These are phyloP conservation scores for Teratosphaeria gauchensis DNA, from an alignment of 2,329 filamentous ascomycete genomes.

Conservation along the genomic window DNA sequence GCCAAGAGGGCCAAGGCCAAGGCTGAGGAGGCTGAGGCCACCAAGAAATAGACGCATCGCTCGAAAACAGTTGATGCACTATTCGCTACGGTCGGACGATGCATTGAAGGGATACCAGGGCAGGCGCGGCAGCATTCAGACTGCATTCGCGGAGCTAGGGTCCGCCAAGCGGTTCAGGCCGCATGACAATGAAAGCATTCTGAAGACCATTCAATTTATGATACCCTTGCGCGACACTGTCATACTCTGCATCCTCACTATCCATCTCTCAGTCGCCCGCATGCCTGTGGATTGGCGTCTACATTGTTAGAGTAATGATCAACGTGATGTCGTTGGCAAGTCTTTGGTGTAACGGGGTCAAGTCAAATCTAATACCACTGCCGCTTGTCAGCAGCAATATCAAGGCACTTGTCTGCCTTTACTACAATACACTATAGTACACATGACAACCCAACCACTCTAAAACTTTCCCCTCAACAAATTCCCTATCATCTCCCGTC, in stretches of 20 bases:
- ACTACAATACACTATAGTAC: not conserved
- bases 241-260: not conserved
- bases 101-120: not conserved
- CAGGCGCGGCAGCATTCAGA: not conserved
- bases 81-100: not conserved
- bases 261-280: not conserved
- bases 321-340: not conserved
- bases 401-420: not conserved
- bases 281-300: not conserved
- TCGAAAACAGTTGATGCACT: not conserved
- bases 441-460: not conserved
- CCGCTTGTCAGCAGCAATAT: not conserved
- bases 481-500: conserved; percentile 65
- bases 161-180: not conserved
- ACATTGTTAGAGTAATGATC: not conserved
- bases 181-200: not conserved
- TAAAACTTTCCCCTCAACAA: conserved; percentile 61
- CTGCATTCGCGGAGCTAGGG: not conserved
- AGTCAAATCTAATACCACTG: not conserved
- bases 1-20: conserved; percentile 91
- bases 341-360: not conserved
- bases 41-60: conserved; percentile 62
- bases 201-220: not conserved
- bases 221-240: not conserved
- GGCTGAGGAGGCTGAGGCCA: conserved; percentile 65